These are phyloP conservation scores for Fusarium tricinctum DNA, from an alignment of 2,329 filamentous ascomycete genomes.

Conservation along the genomic window DNA sequence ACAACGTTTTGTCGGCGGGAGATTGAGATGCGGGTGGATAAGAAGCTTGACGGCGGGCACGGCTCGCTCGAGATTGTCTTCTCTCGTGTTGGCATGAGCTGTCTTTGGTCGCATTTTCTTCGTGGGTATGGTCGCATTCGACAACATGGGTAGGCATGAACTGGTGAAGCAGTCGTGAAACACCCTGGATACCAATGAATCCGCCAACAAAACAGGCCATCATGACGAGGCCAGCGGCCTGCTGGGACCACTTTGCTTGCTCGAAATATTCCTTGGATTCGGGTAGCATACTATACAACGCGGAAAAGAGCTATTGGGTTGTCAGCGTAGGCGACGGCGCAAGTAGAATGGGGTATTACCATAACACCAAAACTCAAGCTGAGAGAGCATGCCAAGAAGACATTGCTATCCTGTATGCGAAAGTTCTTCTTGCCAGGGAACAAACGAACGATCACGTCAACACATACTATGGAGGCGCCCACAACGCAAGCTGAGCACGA, in stretches of 20 bases:
- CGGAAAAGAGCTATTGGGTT: slow-evolving; percentile 81
- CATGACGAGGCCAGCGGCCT: slow-evolving; percentile 76
- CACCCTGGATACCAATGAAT: slow-evolving; percentile 80
- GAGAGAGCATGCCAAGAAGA: slow-evolving; percentile 87
- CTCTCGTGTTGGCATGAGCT: slow-evolving; percentile 46
- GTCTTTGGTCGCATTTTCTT: slow-evolving; percentile 61
- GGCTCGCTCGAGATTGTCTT: slow-evolving; percentile 51
- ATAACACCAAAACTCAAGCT: slow-evolving; percentile 97
- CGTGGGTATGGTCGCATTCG: slow-evolving; percentile 82
- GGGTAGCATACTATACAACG: slow-evolving; percentile 93
- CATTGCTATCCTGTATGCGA: slow-evolving; percentile 88
- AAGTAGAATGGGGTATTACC: slow-evolving; percentile 65
- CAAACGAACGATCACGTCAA: slow-evolving; percentile 81
- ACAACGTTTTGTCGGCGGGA: slow-evolving; percentile 36
- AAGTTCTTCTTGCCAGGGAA: slow-evolving; percentile 83
- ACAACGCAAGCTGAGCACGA: slow-evolving; percentile 69
- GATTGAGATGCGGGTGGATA: slow-evolving; percentile 46
- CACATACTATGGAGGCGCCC: slow-evolving; percentile 87
- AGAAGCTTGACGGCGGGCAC: slow-evolving; percentile 51
- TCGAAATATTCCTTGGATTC: slow-evolving; percentile 84
- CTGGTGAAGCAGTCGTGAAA: slow-evolving; percentile 79
- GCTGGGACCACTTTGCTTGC: slow-evolving; percentile 75
- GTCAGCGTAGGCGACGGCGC: slow-evolving; percentile 20
- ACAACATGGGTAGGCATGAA: slow-evolving; percentile 84
- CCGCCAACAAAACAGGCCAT: slow-evolving; percentile 79